Evolutionary conservation across 106 monocot species (phyloP), one percentile per base, ranked within the genome.

Genomic region (Allium sativum): DNA sequence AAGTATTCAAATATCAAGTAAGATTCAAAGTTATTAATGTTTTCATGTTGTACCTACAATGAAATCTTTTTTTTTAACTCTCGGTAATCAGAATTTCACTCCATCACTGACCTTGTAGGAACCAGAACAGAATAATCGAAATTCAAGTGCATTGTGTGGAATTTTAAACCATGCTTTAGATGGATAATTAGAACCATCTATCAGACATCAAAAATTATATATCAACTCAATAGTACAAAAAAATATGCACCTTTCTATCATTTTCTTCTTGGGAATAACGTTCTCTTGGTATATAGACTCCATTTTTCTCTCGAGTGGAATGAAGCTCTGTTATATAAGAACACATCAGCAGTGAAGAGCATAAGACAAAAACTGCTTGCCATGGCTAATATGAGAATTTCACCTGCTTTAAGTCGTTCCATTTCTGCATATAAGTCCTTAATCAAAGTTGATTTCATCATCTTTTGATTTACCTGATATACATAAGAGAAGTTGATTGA

Each of bases 371-470:
- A 64, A 65, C 21, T 21, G 15, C 16, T 48, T 48, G 46, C 41
- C 50, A 44, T 7, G 17, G 17, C 3, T 40, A 9, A 0, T 46
- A 14, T 56, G 12, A 55, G 18, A 14, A n/a, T 61, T 18, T 62
- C 65, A 88, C 98, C 98, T 74, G 85, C 78, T 82, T 99, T 99
- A 45, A 99, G 85, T 13, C 98, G 85, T 0, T 99, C 98, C 44
- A 99, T 99, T 79, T 99, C 98, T 4, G 80, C 84, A 56, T 99
- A 88, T 1, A 99, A 70, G 45, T 99, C 98, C 67, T 99, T 99
- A 11, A 99, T 99, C 55, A 99, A 72, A 55, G 98, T 91, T 55
- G 88, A 81, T 75, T 99, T 99, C 88, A 88, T 92, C 98, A 99
- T 88, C 58, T 98, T 98, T 65, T 99, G 98, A 65, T 99, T 99